phyloP scores from a whole-genome alignment of 768 basidiomycete genomes.

The Pleurotus pulmonarius region DNA sequence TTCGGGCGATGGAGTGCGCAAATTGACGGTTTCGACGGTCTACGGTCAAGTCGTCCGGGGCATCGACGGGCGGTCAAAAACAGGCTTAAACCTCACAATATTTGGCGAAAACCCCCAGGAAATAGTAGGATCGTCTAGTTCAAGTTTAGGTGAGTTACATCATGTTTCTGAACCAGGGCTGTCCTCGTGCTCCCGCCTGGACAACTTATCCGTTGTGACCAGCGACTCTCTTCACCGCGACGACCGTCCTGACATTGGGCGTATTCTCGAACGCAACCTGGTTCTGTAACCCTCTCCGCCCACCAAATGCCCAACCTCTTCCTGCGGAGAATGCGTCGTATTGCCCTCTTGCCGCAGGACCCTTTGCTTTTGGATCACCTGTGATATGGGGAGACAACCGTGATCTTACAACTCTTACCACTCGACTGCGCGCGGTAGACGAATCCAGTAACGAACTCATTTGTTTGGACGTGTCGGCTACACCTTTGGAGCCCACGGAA shows the following conservation, averaged over 20 bases:
- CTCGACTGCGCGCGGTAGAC: slow-evolving; percentile 86
- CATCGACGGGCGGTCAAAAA: slow-evolving; percentile 29
- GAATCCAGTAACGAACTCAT: slow-evolving; percentile 77
- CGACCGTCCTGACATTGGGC: slow-evolving; percentile 74
- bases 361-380: slow-evolving; percentile 76
- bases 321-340: slow-evolving; percentile 40
- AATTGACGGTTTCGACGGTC: slow-evolving; percentile 63
- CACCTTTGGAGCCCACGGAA: slow-evolving; percentile 65
- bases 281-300: slow-evolving; percentile 76
- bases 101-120: slow-evolving; percentile 58
- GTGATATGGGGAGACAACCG: slow-evolving; percentile 64
- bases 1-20: slow-evolving; percentile 45
- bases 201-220: slow-evolving; percentile 7
- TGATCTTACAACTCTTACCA: slow-evolving; percentile 79
- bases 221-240: slow-evolving; percentile 88
- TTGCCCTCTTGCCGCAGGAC: slow-evolving; percentile 79
- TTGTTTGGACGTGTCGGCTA: slow-evolving; percentile 76
- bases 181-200: not conserved
- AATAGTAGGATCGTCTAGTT: slow-evolving; percentile 59
- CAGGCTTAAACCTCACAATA: slow-evolving; percentile 67
- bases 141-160: slow-evolving; percentile 58
- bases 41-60: slow-evolving; percentile 64
- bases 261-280: slow-evolving; percentile 68
- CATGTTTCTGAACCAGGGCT: not conserved
- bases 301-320: slow-evolving; percentile 66